Percentiles rank a stretch among this genome's conserved stretches.
These are phyloP conservation scores for Ophiocordyceps robertsii DNA, from an alignment of 2,329 filamentous ascomycete genomes.

Conservation along the genomic window DNA sequence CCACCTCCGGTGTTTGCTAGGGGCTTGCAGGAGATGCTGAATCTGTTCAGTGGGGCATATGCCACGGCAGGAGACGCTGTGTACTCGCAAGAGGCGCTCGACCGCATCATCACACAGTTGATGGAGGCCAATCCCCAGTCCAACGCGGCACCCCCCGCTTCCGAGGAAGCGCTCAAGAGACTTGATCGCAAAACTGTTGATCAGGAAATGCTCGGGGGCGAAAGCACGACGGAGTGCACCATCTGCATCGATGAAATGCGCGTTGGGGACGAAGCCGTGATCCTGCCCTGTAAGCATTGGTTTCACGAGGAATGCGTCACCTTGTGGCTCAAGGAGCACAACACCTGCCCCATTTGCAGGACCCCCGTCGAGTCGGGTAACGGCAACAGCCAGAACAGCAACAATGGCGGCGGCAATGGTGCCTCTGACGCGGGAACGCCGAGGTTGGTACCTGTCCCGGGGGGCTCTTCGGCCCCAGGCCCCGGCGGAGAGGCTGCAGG, in stretches of 20 bases:
- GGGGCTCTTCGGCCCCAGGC: neutral
- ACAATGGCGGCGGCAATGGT: slow-evolving; percentile 1
- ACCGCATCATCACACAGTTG: slow-evolving; percentile 73
- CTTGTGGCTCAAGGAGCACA: slow-evolving; percentile 78
- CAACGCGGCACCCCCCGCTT: slow-evolving; percentile 71
- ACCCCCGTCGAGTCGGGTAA: slow-evolving; percentile 34
- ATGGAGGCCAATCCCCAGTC: slow-evolving; percentile 73
- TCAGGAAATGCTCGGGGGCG: slow-evolving; percentile 50
- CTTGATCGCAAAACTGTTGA: slow-evolving; percentile 61
- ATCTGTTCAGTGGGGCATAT: slow-evolving; percentile 37
- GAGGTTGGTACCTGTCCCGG: neutral
- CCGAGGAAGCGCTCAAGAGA: slow-evolving; percentile 57
- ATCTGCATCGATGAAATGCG: slow-evolving; percentile 87
- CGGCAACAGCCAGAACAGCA: slow-evolving; percentile 7
- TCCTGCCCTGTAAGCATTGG: slow-evolving; percentile 84
- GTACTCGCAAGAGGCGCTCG: slow-evolving; percentile 80
- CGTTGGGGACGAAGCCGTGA: slow-evolving; percentile 58
- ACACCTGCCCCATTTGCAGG: slow-evolving; percentile 79
- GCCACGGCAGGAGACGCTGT: slow-evolving; percentile 63
- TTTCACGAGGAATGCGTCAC: slow-evolving; percentile 77
- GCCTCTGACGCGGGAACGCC: neutral
- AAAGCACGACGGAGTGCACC: slow-evolving; percentile 69
- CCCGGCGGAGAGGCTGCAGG: neutral
- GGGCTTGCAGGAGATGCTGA: slow-evolving; percentile 39
- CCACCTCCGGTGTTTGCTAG: slow-evolving; percentile 12